Percentiles rank a stretch among this genome's conserved stretches.
Evolutionary conservation across 805 yeast species (phyloP).

Genomic region (Zygosaccharomyces pseudorouxii): DNA sequence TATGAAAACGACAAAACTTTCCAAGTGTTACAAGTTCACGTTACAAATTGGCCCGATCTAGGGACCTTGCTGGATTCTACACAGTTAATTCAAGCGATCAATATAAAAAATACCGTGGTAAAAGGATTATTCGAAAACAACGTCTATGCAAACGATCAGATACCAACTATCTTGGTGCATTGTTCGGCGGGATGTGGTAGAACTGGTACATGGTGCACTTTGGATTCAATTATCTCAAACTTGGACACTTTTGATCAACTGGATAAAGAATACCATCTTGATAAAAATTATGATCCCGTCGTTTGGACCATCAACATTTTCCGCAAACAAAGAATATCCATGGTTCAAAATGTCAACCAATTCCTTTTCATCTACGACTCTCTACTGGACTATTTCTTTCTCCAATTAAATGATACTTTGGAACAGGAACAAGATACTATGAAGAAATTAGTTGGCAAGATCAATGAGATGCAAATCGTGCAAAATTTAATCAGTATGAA

Average conservation of each 20-base stretch:
- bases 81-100: constrained; percentile 53
- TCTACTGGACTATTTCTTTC: constrained; percentile 30
- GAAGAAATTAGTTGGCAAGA: constrained; percentile 8
- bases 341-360: constrained; percentile 81
- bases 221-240: constrained; percentile 54
- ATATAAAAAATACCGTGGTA: constrained; percentile 43
- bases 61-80: constrained; percentile 54
- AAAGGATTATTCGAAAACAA: constrained; percentile 18
- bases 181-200: constrained; percentile 98
- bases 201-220: constrained; percentile 81
- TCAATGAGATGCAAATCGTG: constrained; percentile 12
- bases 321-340: constrained; percentile 70
- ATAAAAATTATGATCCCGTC: constrained; percentile 45
- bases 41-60: constrained; percentile 80
- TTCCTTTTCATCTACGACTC: constrained; percentile 70
- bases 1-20: constrained; percentile 36
- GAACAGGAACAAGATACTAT: constrained; percentile 7
- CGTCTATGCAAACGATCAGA: constrained; percentile 23
- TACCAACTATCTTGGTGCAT: constrained; percentile 65
- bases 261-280: constrained; percentile 4
- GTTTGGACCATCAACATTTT: constrained; percentile 60
- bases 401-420: constrained; percentile 16
- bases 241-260: constrained; percentile 22
- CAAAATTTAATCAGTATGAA: constrained; percentile 8
- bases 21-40: constrained; percentile 67